Evolutionary conservation across 1,139 yeast genomes (phyloP).

Genomic region (Arxiozyma slooffiae): DNA sequence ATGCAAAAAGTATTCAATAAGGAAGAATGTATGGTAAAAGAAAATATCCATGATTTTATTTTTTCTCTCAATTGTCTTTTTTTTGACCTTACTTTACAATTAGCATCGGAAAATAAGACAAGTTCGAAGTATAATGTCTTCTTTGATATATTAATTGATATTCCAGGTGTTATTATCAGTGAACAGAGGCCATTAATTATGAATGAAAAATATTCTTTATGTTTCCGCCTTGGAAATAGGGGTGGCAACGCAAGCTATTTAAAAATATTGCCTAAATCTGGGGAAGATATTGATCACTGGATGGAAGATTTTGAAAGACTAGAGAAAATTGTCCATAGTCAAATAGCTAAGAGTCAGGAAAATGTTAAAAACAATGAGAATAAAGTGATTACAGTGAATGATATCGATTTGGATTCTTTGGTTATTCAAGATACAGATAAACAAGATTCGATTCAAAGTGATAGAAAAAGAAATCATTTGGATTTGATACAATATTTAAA

Average conservation of each 20-base stretch:
- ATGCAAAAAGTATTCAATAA: constrained; percentile 1
- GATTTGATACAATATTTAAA: constrained; percentile 15
- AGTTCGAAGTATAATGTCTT: constrained; percentile 4
- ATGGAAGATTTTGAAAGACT: constrained; percentile 11
- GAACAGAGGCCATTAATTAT: constrained; percentile 11
- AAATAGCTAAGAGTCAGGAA: not conserved
- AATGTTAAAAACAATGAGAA: not conserved
- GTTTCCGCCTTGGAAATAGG: constrained; percentile 14
- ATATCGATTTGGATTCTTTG: constrained; percentile 11
- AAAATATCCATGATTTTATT: constrained; percentile 1
- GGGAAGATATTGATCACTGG: constrained; percentile 18
- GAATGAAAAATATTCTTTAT: constrained; percentile 9
- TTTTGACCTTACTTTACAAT: not conserved
- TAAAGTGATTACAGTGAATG: not conserved
- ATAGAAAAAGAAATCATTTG: constrained; percentile 19
- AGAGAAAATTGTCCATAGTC: not conserved
- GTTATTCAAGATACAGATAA: constrained; percentile 11
- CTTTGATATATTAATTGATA: constrained; percentile 16
- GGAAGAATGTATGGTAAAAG: not conserved
- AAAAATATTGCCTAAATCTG: constrained; percentile 14
- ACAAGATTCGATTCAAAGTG: constrained; percentile 7
- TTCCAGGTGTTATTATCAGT: constrained; percentile 13
- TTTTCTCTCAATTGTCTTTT: not conserved
- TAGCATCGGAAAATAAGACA: not conserved
- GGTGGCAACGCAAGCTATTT: constrained; percentile 17